These are phyloP conservation scores for Millerozyma miso DNA, from an alignment of 805 yeast species.

Conservation along the genomic window DNA sequence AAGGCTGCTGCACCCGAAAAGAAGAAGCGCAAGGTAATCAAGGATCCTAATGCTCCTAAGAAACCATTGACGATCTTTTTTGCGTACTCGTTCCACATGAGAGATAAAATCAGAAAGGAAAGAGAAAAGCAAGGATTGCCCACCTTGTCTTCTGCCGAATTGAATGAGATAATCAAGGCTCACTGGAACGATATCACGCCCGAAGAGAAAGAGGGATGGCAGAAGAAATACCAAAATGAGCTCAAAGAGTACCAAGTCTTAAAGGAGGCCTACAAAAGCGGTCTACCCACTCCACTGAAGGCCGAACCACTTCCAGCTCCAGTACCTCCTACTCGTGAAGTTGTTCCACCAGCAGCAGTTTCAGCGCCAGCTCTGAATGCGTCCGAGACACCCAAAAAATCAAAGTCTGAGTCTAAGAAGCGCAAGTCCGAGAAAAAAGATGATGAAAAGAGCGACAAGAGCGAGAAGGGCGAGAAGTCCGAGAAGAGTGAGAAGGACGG, in stretches of 20 bases:
- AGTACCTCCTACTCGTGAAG: constrained; percentile 7
- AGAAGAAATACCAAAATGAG: constrained; percentile 50
- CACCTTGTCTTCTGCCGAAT: constrained; percentile 67
- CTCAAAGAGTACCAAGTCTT: constrained; percentile 32
- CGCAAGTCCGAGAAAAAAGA: constrained; percentile 15
- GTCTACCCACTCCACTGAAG: constrained; percentile 9
- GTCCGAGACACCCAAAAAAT: constrained; percentile 35
- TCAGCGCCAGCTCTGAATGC: constrained; percentile 10
- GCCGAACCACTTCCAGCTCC: constrained; percentile 5
- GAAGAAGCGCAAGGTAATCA: constrained; percentile 48
- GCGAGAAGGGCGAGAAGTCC: constrained; percentile 15
- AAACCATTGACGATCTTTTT: constrained; percentile 89
- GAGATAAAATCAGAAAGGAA: constrained; percentile 68
- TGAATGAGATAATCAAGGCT: constrained; percentile 73
- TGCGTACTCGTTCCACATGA: constrained; percentile 65
- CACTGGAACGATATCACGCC: constrained; percentile 73
- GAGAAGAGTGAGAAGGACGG: constrained; percentile 13
- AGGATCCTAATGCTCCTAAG: constrained; percentile 93
- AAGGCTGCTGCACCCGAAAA: constrained; percentile 22
- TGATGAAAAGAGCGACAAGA: constrained; percentile 13
- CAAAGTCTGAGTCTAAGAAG: constrained; percentile 41
- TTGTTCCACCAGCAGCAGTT: constrained; percentile 7
- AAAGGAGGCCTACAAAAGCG: constrained; percentile 32
- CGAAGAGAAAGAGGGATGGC: constrained; percentile 69
- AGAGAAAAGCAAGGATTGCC: constrained; percentile 55